Base-by-base conservation (phyloP, 208 protist species). In the Novymonas esmeraldas region DNA sequence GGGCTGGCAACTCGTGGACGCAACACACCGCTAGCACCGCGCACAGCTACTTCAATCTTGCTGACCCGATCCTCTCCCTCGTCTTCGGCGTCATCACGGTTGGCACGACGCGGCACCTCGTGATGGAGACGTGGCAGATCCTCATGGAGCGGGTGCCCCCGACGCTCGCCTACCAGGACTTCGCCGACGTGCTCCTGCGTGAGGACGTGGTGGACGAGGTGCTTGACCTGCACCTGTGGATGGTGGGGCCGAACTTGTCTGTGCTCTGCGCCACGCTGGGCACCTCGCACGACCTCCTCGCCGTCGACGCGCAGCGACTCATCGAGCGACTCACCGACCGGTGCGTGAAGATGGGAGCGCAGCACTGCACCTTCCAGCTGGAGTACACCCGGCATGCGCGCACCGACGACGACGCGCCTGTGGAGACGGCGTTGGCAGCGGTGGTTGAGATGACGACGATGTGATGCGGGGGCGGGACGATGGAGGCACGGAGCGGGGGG, bases 31-130 rank as follows among this genome's bases (percentile, higher is more conserved):
- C 67, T 33, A 66, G 58, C 59, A 54, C 57, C 39, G 36, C 44
- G 18, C 67, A 66, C 67, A 64, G 67, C 67, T 66, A 66, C 41
- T 59, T 61, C 50, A 66, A 65, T 33, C 67, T 73, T 13, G 67
- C 58, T 14, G 67, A 61, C 42, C 50, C 58, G 24, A 20, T 67
- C 9, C 60, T 63, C 34, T 66, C 45, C 3, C 44, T 74, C 3
- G 33, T 56, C 9, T 61, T 63, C 49, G 51, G 41, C 42, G 22
- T 67, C 26, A 56, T 67, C 52, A 74, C 68, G 39, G 67, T 68
- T 55, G 39, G 51, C 60, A 55, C 68, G 6, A 67, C 67, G 58
- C 58, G 20, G 67, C 57, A 61, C 51, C 60, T 74, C 26, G 36
- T 63, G 42, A 44, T 36, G 39, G 52, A 67, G 34, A 67, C 41